Base-by-base conservation (phyloP, 192 early-diverging fungal genomes). In the Spizellomyces sp. region DNA sequence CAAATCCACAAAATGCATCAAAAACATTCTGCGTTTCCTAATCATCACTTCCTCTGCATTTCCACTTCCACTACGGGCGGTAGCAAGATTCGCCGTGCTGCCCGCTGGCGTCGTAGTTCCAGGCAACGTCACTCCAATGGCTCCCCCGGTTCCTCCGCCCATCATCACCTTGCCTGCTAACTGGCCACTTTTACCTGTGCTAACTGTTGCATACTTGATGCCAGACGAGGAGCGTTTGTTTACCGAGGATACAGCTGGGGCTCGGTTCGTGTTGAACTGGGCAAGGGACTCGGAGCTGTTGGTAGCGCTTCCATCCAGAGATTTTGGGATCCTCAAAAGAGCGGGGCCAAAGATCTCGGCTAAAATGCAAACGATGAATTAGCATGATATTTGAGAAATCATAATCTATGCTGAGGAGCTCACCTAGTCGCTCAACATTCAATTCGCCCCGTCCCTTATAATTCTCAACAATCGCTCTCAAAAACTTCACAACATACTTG, bases 401-500 rank as follows among this genome's bases (percentile, higher is more conserved):
- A 42, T 9, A 62, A 45, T 4, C 15, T 58, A 67, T 59, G n/a
- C 64, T 12, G 15, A 43, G n/a, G 44, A 19, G 63, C 76, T 77
- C 77, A 89, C 88, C 79, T 4, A 89, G 9, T 14, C 68, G 64
- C 48, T 81, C 76, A 8, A 65, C 72, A 61, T 46, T 64, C 56
- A 75, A 21, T 15, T 66, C 70, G 58, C 66, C 64, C 21, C 45
- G 47, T 48, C 66, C 78, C 48, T 55, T 80, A 68, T 70, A 80
- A n/a, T 46, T 78, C 64, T 54, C 66, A 54, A 90, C 85, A 62
- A 80, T 81, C 63, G 94, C 92, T 10, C 84, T 71, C 62, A 96
- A 72, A 66, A 96, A 95, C 21, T 85, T 85, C n/a, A 87, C 82
- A 46, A 96, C 64, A 69, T 95, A 96, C 27, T 91, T 81, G 48